Evolutionary conservation across 208 protist species (phyloP).

Genomic region (Leishmania tarentolae): DNA sequence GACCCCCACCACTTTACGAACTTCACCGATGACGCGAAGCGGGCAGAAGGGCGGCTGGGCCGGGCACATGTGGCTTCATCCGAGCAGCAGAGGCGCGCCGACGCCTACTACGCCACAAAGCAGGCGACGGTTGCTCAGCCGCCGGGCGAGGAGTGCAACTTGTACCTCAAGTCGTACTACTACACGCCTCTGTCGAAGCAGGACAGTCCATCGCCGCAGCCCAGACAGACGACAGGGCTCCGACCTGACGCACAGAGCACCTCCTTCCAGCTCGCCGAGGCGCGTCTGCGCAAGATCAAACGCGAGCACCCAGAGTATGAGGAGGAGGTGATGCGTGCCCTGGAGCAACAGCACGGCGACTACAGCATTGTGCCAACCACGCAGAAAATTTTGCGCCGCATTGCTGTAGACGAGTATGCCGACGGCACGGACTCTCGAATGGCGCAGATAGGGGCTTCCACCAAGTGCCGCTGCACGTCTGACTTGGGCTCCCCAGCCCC

Average conservation of each 20-base stretch:
- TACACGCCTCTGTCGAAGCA: slow-evolving; percentile 43
- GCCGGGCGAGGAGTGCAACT: slow-evolving; percentile 36
- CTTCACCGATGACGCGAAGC: slow-evolving; percentile 71
- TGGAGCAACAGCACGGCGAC: slow-evolving; percentile 45
- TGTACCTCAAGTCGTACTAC: slow-evolving; percentile 54
- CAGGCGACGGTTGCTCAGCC: slow-evolving; percentile 29
- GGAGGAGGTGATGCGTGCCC: slow-evolving; percentile 27
- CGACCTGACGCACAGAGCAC: slow-evolving; percentile 29
- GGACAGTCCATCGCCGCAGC: slow-evolving; percentile 6
- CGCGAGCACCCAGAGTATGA: slow-evolving; percentile 34
- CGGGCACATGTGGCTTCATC: slow-evolving; percentile 36
- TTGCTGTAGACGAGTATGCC: slow-evolving; percentile 55
- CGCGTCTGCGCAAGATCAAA: slow-evolving; percentile 50
- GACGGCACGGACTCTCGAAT: slow-evolving; percentile 38
- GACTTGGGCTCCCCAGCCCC: slow-evolving; percentile 39
- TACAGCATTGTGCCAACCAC: slow-evolving; percentile 52
- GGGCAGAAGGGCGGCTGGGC: slow-evolving; percentile 59
- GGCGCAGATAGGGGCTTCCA: slow-evolving; percentile 32
- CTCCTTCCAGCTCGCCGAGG: slow-evolving; percentile 57
- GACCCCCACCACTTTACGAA: slow-evolving; percentile 58
- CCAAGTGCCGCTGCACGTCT: slow-evolving; percentile 32
- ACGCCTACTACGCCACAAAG: slow-evolving; percentile 34
- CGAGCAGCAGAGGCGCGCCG: slow-evolving; percentile 28
- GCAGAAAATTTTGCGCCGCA: slow-evolving; percentile 46
- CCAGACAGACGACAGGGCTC: slow-evolving; percentile 12